phyloP scores from a whole-genome alignment of 805 yeast genomes.

The Candida odintsovae region DNA sequence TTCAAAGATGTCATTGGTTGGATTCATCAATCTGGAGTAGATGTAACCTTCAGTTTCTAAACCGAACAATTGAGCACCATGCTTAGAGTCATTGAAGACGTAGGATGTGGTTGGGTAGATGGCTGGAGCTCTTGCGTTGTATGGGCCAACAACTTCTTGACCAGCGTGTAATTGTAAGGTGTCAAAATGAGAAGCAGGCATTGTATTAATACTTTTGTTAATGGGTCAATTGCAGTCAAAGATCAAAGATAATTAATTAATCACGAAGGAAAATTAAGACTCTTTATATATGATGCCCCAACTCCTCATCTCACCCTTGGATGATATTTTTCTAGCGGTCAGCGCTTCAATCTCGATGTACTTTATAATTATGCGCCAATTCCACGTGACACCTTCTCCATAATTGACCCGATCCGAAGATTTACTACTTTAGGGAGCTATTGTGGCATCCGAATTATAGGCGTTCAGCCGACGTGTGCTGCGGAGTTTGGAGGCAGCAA shows the following conservation, averaged over 20 bases:
- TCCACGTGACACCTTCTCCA: constrained; percentile 3
- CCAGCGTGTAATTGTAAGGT: constrained; percentile 96
- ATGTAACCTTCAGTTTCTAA: constrained; percentile 79
- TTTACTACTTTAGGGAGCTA: background rate
- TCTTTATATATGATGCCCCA: background rate
- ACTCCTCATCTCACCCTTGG: background rate
- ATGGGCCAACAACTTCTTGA: constrained; percentile 59
- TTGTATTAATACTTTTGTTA: constrained; percentile 3
- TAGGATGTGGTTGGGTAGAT: constrained; percentile 89
- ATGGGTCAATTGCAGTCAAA: background rate
- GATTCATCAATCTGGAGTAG: constrained; percentile 88
- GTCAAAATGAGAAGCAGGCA: constrained; percentile 64
- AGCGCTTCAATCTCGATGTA: background rate
- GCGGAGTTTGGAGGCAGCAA: background rate
- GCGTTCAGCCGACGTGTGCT: background rate
- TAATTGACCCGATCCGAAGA: background rate
- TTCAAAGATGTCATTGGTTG: constrained; percentile 89
- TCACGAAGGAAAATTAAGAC: background rate
- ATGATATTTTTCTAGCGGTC: background rate
- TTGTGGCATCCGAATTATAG: background rate
- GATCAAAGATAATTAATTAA: too few relatives aligned
- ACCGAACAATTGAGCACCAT: constrained; percentile 89
- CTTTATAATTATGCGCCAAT: constrained; percentile 2
- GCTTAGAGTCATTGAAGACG: constrained; percentile 80
- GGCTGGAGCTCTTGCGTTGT: constrained; percentile 78